phyloP scores from a whole-genome alignment of 1,139 yeast species.

The Geotrichum reessii region DNA sequence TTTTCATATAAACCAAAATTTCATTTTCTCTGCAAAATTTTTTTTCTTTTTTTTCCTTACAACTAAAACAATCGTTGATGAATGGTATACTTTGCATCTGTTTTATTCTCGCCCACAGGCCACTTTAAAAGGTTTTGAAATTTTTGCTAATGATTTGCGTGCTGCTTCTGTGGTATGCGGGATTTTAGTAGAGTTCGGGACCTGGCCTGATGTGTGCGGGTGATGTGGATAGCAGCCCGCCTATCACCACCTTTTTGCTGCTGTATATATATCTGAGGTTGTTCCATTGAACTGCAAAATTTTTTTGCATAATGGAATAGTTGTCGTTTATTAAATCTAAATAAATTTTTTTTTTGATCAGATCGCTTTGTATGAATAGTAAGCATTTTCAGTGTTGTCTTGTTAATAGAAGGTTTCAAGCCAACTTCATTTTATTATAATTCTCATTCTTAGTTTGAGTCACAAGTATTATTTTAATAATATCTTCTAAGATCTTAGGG shows the following conservation, averaged over 20 bases:
- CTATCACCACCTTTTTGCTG: conserved; percentile 16
- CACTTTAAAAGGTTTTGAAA: conserved; percentile 4
- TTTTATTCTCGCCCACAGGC: conserved; percentile 14
- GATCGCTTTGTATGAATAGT: neutral
- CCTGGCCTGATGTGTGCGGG: conserved; percentile 14
- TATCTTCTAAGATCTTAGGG: no score
- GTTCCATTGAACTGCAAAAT: neutral
- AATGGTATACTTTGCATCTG: conserved; percentile 16
- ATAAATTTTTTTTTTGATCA: neutral
- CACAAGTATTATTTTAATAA: no score
- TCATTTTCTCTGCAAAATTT: neutral
- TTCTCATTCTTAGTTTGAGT: no score
- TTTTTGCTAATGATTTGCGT: neutral
- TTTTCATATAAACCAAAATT: neutral
- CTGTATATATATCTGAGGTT: conserved; percentile 15
- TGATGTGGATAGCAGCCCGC: conserved; percentile 17
- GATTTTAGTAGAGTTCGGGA: neutral
- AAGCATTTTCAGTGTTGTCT: no score
- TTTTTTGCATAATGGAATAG: neutral
- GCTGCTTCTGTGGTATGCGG: neutral
- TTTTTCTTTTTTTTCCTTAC: conserved; percentile 9
- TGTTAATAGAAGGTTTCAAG: no score
- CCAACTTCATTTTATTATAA: neutral
- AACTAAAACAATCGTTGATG: conserved; percentile 17
- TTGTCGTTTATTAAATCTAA: neutral